Base-by-base conservation (phyloP, 805 yeast species). In the Yamadazyma kitorensis region DNA sequence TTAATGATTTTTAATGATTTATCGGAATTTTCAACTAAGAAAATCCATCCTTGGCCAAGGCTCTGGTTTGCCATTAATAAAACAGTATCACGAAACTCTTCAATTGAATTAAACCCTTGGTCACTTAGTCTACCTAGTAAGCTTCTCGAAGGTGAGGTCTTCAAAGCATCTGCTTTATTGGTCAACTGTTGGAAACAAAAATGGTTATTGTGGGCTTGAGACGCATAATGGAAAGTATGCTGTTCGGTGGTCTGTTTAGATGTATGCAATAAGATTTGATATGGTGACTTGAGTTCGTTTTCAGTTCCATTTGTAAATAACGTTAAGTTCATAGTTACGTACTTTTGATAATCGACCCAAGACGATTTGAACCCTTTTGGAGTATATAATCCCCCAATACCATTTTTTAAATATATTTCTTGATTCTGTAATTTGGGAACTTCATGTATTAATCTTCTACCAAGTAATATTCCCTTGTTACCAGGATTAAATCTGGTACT, bases 201-300 rank as follows among this genome's bases (percentile, higher is more conserved):
- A 61, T 91, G 98, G 65, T 93, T 93, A 63, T 88, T 89, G 64
- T 85, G 91, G 2, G 88, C 80, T 55, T 85, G 95, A 4, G 96
- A 85, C 3, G 98, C 97, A 52, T 73, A 77, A 61, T 89, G 93
- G 70, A 82, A 89, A n/a, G 76, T 59, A 36, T 76, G 75, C 21
- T 88, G 80, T 48, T 76, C 75, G 19, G 78, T 75, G 19, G 84
- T 68, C 43, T 78, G 75, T 49, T 75, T 74, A 3, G 88, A 82
- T 1, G 93, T 78, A 44, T 79, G 73, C 39, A 78, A 59, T 38
- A 80, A 55, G 35, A 86, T 76, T 41, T 84, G 84, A 55, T 82
- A 77, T 3, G 96, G 91, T 13, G 73, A 64, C 54, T 84, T 77
- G 6, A 83, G 73, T 58, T 87, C 96, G 55, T 80, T 73, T 36